phyloP scores from a whole-genome alignment of 495 filamentous ascomycete genomes.

The Podospora didyma region DNA sequence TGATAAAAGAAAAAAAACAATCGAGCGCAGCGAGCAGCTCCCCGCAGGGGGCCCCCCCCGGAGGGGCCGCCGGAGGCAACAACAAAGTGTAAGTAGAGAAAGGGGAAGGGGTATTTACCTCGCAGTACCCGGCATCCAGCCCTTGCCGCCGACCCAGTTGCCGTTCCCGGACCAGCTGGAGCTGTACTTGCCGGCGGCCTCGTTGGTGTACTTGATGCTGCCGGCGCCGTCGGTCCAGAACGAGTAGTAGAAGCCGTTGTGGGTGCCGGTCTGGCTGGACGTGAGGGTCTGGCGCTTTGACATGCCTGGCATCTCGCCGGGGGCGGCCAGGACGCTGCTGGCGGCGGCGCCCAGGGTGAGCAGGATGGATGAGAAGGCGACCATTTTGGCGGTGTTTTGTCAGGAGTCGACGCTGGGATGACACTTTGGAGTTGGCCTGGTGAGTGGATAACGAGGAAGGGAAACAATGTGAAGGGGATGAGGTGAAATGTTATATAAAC shows the following conservation, averaged over 20 bases:
- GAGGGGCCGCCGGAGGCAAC: too few relatives aligned
- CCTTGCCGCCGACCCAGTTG: constrained; percentile 62
- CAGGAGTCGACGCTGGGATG: background rate
- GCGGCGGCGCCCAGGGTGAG: constrained; percentile 32
- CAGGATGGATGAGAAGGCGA: constrained; percentile 41
- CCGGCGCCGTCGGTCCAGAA: constrained; percentile 59
- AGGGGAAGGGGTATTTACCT: background rate
- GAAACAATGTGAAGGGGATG: too few relatives aligned
- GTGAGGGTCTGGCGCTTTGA: constrained; percentile 32
- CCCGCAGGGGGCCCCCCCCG: too few relatives aligned
- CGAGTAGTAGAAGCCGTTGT: constrained; percentile 59
- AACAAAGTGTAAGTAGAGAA: background rate
- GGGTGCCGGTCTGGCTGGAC: constrained; percentile 43
- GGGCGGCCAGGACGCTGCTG: constrained; percentile 39
- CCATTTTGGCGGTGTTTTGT: too few relatives aligned
- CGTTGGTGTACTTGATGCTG: constrained; percentile 54
- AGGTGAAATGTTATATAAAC: too few relatives aligned
- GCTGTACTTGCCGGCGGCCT: constrained; percentile 50
- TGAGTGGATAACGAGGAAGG: background rate
- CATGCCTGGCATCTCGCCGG: constrained; percentile 35
- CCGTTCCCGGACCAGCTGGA: constrained; percentile 50
- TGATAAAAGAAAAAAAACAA: too few relatives aligned
- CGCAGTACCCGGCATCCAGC: constrained; percentile 51
- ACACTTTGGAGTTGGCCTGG: background rate
- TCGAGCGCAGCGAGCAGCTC: too few relatives aligned